Conservation (phyloP, 1,139 yeast genomes). For the Petasospora rhodanensis region DNA sequence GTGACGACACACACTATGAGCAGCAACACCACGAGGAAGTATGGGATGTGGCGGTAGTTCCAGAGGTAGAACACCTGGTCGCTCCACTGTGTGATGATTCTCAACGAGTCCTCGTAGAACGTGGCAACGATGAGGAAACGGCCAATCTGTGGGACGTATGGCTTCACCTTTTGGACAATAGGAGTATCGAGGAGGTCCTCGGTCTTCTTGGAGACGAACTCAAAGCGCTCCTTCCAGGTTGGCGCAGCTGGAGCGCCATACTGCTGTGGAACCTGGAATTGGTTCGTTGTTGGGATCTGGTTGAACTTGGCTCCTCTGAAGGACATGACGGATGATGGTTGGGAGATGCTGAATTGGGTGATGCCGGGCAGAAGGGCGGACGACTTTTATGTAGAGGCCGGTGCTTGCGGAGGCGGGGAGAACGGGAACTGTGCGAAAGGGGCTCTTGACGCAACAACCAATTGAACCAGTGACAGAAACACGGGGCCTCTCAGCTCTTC, state of each 20-base stretch:
- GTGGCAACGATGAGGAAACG: slow-evolving; percentile 91
- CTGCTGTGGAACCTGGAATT: slow-evolving; percentile 8
- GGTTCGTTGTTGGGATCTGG: slow-evolving; percentile 18
- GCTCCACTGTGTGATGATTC: slow-evolving; percentile 85
- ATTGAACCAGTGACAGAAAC: too few species aligned
- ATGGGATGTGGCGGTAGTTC: slow-evolving; percentile 76
- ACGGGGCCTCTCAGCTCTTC: too few species aligned
- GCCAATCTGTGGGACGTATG: slow-evolving; percentile 82
- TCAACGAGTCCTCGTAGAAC: slow-evolving; percentile 81
- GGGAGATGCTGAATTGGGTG: not conserved
- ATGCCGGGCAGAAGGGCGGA: not conserved
- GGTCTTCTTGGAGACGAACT: slow-evolving; percentile 28
- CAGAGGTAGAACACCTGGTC: slow-evolving; percentile 86
- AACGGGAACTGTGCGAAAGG: too few species aligned
- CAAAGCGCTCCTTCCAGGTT: slow-evolving; percentile 18
- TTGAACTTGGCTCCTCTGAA: slow-evolving; percentile 28
- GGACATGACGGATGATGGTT: slow-evolving; percentile 10
- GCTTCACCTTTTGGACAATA: slow-evolving; percentile 40
- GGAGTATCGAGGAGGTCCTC: slow-evolving; percentile 37
- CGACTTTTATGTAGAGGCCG: too few species aligned
- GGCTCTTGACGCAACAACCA: too few species aligned
- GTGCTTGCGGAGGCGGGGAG: too few species aligned
- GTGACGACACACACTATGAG: slow-evolving; percentile 58
- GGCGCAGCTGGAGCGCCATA: not conserved
- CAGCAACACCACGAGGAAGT: slow-evolving; percentile 70